These are phyloP conservation scores for Choanephora cucurbitarum DNA, from an alignment of 371 early-diverging fungal species.

Conservation along the genomic window DNA sequence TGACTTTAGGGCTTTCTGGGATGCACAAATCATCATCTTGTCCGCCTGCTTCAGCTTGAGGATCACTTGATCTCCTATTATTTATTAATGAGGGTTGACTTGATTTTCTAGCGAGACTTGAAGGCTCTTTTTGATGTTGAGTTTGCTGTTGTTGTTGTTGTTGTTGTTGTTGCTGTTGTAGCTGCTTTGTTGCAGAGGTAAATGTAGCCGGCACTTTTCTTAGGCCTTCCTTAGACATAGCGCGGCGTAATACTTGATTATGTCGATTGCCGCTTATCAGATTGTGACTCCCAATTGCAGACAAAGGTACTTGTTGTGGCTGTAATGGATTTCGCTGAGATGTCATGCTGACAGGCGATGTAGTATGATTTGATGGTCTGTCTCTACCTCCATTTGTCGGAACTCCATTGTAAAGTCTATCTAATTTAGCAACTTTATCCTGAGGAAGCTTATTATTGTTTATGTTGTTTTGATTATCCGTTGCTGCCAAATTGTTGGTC, in stretches of 20 bases:
- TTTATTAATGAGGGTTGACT: slow-evolving; percentile 12
- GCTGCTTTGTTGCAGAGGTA: background rate
- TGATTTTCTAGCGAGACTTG: background rate
- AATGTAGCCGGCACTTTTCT: slow-evolving; percentile 9
- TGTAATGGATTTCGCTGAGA: slow-evolving; percentile 4
- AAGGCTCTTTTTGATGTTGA: background rate
- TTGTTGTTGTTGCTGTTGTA: too few relatives aligned
- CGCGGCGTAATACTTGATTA: slow-evolving; percentile 30
- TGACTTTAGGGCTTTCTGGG: background rate
- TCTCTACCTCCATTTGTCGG: slow-evolving; percentile 26
- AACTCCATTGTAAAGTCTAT: slow-evolving; percentile 40
- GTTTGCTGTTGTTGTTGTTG: too few relatives aligned
- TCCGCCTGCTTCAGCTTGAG: background rate
- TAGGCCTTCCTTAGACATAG: slow-evolving; percentile 37
- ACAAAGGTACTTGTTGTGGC: slow-evolving; percentile 4
- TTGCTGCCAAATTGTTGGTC: background rate
- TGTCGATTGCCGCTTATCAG: background rate
- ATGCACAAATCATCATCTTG: background rate
- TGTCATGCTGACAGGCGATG: background rate
- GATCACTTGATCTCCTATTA: background rate
- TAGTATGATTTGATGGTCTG: slow-evolving; percentile 8
- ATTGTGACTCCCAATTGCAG: background rate
- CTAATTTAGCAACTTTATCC: slow-evolving; percentile 25
- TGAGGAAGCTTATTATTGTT: slow-evolving; percentile 24
- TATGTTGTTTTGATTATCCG: background rate